phyloP scores from a whole-genome alignment of 2,329 filamentous ascomycete genomes.

The Fusarium sp. region DNA sequence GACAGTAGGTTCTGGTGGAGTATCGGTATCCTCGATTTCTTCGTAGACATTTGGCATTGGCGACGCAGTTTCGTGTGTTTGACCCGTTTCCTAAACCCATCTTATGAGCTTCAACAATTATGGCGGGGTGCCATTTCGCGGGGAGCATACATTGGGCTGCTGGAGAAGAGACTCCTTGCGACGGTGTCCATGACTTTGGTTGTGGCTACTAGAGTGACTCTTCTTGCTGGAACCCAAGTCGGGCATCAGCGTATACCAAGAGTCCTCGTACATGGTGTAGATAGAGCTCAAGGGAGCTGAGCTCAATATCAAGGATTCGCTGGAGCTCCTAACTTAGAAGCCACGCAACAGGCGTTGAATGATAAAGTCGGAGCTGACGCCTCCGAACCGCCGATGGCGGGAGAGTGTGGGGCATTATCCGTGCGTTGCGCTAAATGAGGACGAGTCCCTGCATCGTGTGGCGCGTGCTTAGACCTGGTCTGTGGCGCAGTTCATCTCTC shows the following conservation, averaged over 20 bases:
- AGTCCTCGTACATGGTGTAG: conserved; percentile 80
- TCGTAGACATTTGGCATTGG: conserved; percentile 71
- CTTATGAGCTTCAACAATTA: conserved; percentile 43
- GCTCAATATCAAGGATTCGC: conserved; percentile 33
- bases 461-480: conserved; percentile 15
- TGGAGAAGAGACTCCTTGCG: conserved; percentile 78
- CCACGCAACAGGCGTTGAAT: conserved; percentile 48
- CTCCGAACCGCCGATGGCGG: conserved; percentile 49
- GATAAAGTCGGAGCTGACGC: conserved; percentile 45
- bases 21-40: conserved; percentile 65
- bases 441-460: conserved; percentile 24
- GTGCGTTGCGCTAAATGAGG: conserved; percentile 9
- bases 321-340: conserved; percentile 42
- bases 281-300: conserved; percentile 35
- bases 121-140: conserved; percentile 22
- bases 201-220: conserved; percentile 57
- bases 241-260: conserved; percentile 84
- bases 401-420: conserved; percentile 23
- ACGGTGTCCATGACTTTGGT: conserved; percentile 66
- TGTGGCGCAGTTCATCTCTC: conserved; percentile 25
- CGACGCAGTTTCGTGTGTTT: conserved; percentile 63
- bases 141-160: conserved; percentile 66
- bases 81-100: conserved; percentile 63
- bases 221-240: conserved; percentile 68
- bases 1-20: conserved; percentile 75